Evolutionary conservation across 768 basidiomycete genomes (phyloP).

Genomic region (Leccinum imitatum): DNA sequence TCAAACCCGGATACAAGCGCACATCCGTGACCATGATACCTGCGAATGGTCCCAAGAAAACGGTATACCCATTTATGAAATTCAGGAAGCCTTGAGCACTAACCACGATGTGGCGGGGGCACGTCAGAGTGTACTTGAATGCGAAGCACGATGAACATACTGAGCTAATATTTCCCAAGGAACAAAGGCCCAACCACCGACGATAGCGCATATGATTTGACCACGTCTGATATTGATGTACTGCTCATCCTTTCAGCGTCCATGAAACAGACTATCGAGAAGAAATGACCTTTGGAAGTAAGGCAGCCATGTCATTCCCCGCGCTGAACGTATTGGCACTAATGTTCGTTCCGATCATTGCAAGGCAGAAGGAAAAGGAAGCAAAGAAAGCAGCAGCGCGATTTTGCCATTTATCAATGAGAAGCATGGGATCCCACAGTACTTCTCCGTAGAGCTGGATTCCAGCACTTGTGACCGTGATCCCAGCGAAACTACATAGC

Average conservation of each 20-base stretch:
- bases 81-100: slow-evolving; percentile 66
- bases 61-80: slow-evolving; percentile 84
- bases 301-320: slow-evolving; percentile 81
- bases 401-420: slow-evolving; percentile 83
- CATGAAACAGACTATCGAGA: neutral
- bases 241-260: slow-evolving; percentile 16
- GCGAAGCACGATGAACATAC: slow-evolving; percentile 12
- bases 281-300: slow-evolving; percentile 52
- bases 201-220: slow-evolving; percentile 28
- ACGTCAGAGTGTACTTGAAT: neutral
- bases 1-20: slow-evolving; percentile 24
- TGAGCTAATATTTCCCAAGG: slow-evolving; percentile 81
- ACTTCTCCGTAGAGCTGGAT: slow-evolving; percentile 66
- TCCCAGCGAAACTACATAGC: slow-evolving; percentile 73
- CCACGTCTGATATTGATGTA: slow-evolving; percentile 32
- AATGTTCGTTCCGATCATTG: slow-evolving; percentile 71
- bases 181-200: slow-evolving; percentile 74
- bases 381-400: slow-evolving; percentile 85
- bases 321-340: slow-evolving; percentile 76
- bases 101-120: too few species aligned
- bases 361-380: slow-evolving; percentile 67
- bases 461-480: slow-evolving; percentile 77
- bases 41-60: slow-evolving; percentile 84
- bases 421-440: slow-evolving; percentile 72
- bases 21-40: slow-evolving; percentile 67